A percentile compares a stretch with the other conserved stretches of the same genome.
phyloP scores from a whole-genome alignment of 257 asterid genomes.

The Vinca minor region DNA sequence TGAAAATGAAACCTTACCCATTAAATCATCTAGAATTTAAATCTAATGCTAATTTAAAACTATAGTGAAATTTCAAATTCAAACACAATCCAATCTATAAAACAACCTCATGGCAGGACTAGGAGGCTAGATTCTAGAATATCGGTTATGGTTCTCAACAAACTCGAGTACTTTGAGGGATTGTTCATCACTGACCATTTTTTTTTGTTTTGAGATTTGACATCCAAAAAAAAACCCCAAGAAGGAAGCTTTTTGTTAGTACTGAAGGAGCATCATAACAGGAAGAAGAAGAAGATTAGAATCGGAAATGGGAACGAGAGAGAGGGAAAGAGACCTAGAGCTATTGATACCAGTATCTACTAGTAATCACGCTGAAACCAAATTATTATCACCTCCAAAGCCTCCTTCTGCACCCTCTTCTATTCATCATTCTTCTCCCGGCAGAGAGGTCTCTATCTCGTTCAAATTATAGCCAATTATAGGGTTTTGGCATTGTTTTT shows the following conservation, averaged over 20 bases:
- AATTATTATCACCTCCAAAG: slow-evolving; percentile 2
- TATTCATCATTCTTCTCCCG: slow-evolving; percentile 8
- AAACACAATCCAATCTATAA: too few species aligned
- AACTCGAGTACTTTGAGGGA: not conserved
- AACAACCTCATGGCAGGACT: not conserved
- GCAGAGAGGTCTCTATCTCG: too few species aligned
- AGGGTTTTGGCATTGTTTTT: too few species aligned
- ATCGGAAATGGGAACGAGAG: not conserved
- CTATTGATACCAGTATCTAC: slow-evolving; percentile 16
- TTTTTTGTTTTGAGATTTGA: not conserved
- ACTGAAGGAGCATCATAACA: not conserved
- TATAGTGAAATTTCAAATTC: too few species aligned
- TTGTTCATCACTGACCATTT: not conserved
- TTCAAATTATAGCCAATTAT: too few species aligned
- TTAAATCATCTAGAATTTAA: too few species aligned
- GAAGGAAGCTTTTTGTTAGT: not conserved
- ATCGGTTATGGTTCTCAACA: not conserved
- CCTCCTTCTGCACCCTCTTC: slow-evolving; percentile 11
- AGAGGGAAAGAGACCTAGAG: slow-evolving; percentile 19
- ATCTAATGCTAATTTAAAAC: too few species aligned
- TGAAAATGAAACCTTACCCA: too few species aligned
- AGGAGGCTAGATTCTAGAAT: not conserved
- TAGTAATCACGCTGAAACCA: slow-evolving; percentile 3
- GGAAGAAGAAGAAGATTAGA: too few species aligned
- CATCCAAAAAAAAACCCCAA: not conserved